Base-by-base conservation (phyloP, 2,329 filamentous ascomycete species). In the Colletotrichum eleusines region DNA sequence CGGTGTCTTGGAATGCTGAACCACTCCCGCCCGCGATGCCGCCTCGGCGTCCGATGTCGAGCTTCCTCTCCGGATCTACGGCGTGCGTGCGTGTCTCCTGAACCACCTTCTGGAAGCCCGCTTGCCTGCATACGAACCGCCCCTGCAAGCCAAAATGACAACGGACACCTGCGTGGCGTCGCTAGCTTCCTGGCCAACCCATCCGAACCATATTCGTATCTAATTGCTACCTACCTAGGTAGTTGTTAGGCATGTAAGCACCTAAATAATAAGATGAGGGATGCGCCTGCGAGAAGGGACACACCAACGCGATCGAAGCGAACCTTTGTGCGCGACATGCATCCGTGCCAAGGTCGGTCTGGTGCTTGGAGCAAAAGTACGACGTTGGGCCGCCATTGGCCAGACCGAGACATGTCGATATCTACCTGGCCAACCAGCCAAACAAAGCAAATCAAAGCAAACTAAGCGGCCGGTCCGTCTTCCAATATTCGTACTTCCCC, bases 311-410 rank as follows among this genome's bases (percentile, higher is more conserved):
- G n/a, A n/a, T n/a, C n/a, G n/a, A n/a, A n/a, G n/a, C n/a, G n/a
- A n/a, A n/a, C n/a, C n/a, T n/a, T n/a, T n/a, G n/a, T n/a, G 40
- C 40, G 31, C 35, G 33, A 12, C 46, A 35, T 51, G 31, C 35
- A 57, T 16, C 57, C 23, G 18, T 12, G 68, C 68, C 68, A 71
- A 71, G 64, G 28, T n/a, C 5, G 40, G 11, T 33, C 26, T 26
- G 3, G 58, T 59, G 51, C 68, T 64, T 71, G 58, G 58, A 61
- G 46, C 28, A 63, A 46, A n/a, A 28, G 26, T 26, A 60, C 44
- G 44, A 40, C 53, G 35, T 38, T 31, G 18, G 33, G 3, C 18
- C 31, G 20, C 42, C 20, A 68, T 68, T 71, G 64, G 68, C n/a
- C 42, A 31, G 1, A 48, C 8, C 50, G 38, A 11, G n/a, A 40